Base-by-base conservation (phyloP, 73 alveolate genomes). In the Tetrahymena borealis region DNA sequence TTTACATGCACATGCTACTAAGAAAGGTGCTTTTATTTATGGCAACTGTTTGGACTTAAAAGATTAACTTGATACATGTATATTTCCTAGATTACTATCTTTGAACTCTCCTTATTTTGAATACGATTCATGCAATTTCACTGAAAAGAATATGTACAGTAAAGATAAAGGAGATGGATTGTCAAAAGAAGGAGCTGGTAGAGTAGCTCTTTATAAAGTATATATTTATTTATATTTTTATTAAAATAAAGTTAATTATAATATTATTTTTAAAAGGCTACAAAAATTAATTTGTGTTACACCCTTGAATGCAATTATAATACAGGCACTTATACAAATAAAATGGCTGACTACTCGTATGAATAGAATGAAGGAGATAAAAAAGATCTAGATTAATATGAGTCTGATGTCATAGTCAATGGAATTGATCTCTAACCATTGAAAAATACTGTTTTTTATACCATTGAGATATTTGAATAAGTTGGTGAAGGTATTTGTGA, bases 1-100 rank as follows among this genome's bases (percentile, higher is more conserved):
- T 94, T 92, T 99, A 90, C 99, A 99, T 94, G 99, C 99, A 18
- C 99, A 99, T 94, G 99, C 99, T 90, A 95, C 98, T 16, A 97
- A 98, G 90, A 96, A 97, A n/a, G 99, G 99, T 4, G 96, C 98
- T 90, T 99, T 98, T 92, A 94, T 98, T 6, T 98, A 95, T 91
- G 99, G 99, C 78, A 99, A 60, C 37, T 60, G 85, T 18, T 35
- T 60, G n/a, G 85, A 60, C 13, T 35, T 60, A 0, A 60, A 60
- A 60, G 85, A 60, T 6, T n/a, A 60, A 60, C 85, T 60, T 60
- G 85, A 60, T 60, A 60, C 85, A 79, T 95, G 98, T 79, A 95
- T 98, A 33, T 97, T 95, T 78, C 98, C 99, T 33, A 97, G 97
- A 90, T 95, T 99, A 37, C 95, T 98, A 78, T 94, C 98, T 33